phyloP scores from a whole-genome alignment of 2,329 filamentous ascomycete genomes.

The Ophiosphaerella korrae region DNA sequence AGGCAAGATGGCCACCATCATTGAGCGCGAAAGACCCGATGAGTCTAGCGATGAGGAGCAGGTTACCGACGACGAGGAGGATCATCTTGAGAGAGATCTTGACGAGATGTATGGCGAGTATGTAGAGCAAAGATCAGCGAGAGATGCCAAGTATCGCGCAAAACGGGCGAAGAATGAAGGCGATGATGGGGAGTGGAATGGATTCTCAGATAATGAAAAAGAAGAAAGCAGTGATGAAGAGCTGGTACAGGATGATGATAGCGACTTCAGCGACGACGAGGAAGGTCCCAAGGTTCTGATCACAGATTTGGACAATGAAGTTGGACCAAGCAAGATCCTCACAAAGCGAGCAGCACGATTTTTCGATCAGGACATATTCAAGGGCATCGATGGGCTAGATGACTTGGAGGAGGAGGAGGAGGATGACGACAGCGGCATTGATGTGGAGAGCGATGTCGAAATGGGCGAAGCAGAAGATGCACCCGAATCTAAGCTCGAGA shows the following conservation, averaged over 20 bases:
- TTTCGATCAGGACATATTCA: conserved; percentile 94
- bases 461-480: conserved; percentile 15
- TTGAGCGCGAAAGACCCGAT: conserved; percentile 55
- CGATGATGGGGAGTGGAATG: conserved; percentile 80
- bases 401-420: conserved; percentile 59
- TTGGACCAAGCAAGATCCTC: conserved; percentile 62
- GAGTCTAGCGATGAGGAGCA: conserved; percentile 55
- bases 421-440: conserved; percentile 47
- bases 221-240: conserved; percentile 64
- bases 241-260: conserved; percentile 63
- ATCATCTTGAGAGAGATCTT: conserved; percentile 81
- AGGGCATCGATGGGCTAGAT: conserved; percentile 72
- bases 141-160: conserved; percentile 85
- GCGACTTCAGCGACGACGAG: conserved; percentile 67
- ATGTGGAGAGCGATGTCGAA: conserved; percentile 43
- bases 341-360: conserved; percentile 86
- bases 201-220: conserved; percentile 71
- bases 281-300: conserved; percentile 58
- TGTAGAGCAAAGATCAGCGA: conserved; percentile 75
- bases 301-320: conserved; percentile 65
- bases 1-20: conserved; percentile 76
- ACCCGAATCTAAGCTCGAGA: conserved; percentile 12
- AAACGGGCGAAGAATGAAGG: conserved; percentile 86
- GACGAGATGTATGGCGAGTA: conserved; percentile 88
- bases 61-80: conserved; percentile 77